Conservation (phyloP, 768 basidiomycete genomes). For the Naematelia aurantialba region DNA sequence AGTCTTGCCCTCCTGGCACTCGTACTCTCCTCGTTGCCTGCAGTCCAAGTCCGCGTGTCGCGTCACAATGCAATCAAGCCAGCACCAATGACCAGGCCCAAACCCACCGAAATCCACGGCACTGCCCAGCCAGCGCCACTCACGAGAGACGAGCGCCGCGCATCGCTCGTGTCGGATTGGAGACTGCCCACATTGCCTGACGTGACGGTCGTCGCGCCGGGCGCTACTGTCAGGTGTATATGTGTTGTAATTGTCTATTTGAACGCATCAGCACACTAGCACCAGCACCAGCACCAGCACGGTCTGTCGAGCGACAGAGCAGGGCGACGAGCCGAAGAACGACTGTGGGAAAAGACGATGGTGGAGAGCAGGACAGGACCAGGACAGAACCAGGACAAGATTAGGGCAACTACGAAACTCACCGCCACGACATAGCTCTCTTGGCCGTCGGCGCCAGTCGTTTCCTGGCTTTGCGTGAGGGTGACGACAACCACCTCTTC, state of each 20-base stretch:
- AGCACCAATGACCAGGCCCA: neutral
- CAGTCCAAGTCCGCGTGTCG: too few species aligned
- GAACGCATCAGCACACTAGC: neutral
- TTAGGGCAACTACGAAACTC: neutral
- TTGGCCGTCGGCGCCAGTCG: conserved; percentile 6
- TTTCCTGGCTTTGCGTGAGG: conserved; percentile 7
- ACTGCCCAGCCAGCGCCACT: neutral
- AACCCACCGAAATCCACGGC: neutral
- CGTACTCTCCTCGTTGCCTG: too few species aligned
- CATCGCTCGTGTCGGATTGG: neutral
- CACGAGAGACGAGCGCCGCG: neutral
- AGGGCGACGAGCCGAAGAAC: too few species aligned
- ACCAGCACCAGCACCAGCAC: too few species aligned
- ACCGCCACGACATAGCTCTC: conserved; percentile 10
- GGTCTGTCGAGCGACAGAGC: too few species aligned
- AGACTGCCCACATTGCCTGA: neutral
- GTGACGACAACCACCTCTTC: conserved; percentile 18
- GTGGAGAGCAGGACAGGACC: too few species aligned
- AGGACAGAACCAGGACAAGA: neutral
- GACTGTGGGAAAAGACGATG: too few species aligned
- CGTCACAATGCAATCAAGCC: neutral
- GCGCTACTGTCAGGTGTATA: neutral
- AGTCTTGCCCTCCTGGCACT: too few species aligned
- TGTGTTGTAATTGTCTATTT: neutral
- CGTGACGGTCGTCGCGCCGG: neutral